These are phyloP conservation scores for Hirschfeldia incana DNA, from an alignment of 345 rosid species.

Conservation along the genomic window DNA sequence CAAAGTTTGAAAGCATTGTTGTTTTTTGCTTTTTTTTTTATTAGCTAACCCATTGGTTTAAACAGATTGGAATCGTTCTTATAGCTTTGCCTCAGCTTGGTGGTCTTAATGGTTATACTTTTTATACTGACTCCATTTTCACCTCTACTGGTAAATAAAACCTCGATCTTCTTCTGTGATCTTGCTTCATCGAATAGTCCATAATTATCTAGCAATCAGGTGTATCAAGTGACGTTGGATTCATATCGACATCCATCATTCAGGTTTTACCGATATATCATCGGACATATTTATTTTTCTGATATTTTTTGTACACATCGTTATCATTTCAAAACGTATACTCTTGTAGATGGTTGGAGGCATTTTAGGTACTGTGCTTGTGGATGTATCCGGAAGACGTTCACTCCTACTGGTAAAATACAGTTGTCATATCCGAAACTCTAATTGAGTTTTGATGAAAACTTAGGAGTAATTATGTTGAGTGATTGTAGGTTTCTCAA, in stretches of 20 bases:
- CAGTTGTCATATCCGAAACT: not conserved
- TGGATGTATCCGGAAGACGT: conserved; percentile 78
- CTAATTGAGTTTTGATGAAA: not conserved
- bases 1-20: not conserved
- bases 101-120: conserved; percentile 58
- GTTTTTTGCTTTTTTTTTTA: not conserved
- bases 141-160: conserved; percentile 49
- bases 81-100: conserved; percentile 83
- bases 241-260: conserved; percentile 64
- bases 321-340: not conserved
- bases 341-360: conserved; percentile 65
- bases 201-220: conserved; percentile 43
- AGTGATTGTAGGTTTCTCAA: conserved; percentile 57
- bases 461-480: not conserved
- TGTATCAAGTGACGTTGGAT: conserved; percentile 69
- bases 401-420: conserved; percentile 68
- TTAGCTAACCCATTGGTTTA: not conserved
- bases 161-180: not conserved
- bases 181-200: not conserved
- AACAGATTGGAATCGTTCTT: conserved; percentile 69
- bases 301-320: not conserved
- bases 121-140: conserved; percentile 59
- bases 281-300: not conserved
- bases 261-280: conserved; percentile 49
- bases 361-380: conserved; percentile 58